Conservation (phyloP, 306 rosid genomes). For the Quillaja saponaria region DNA sequence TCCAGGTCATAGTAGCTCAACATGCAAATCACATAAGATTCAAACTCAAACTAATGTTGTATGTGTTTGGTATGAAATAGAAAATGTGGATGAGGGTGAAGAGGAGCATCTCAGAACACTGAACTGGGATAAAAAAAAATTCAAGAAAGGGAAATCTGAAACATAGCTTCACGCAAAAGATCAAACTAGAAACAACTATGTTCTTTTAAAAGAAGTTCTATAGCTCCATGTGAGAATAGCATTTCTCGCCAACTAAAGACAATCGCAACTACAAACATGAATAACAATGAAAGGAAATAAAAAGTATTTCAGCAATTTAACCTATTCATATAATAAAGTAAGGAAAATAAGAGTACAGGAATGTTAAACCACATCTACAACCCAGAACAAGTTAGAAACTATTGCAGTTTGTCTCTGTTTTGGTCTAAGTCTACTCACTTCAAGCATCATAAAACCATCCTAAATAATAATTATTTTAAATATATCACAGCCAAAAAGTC, state of each 20-base stretch:
- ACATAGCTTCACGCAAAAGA: no score
- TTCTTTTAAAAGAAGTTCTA: background rate
- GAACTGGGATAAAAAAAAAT: background rate
- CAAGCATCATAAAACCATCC: background rate
- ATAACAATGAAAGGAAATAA: no score
- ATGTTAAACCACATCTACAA: background rate
- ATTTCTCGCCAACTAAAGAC: slow-evolving; percentile 12
- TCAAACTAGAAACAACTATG: background rate
- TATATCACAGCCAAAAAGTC: background rate
- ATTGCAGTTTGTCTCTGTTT: no score
- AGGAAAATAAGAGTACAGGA: background rate
- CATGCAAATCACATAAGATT: background rate
- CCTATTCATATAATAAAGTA: background rate
- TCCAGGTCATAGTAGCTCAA: background rate
- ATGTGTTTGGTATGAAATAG: background rate
- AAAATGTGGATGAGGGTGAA: background rate
- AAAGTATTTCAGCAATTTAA: background rate
- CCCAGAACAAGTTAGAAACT: no score
- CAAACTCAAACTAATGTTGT: background rate
- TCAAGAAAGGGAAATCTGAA: background rate
- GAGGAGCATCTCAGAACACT: background rate
- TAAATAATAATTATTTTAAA: background rate
- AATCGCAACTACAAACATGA: background rate
- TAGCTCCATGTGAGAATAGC: slow-evolving; percentile 3
- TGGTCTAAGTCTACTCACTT: background rate